A percentile compares a stretch with the other conserved stretches of the same genome.
These are phyloP conservation scores for Calvatia gigantea DNA, from an alignment of 768 basidiomycete genomes.

Conservation along the genomic window DNA sequence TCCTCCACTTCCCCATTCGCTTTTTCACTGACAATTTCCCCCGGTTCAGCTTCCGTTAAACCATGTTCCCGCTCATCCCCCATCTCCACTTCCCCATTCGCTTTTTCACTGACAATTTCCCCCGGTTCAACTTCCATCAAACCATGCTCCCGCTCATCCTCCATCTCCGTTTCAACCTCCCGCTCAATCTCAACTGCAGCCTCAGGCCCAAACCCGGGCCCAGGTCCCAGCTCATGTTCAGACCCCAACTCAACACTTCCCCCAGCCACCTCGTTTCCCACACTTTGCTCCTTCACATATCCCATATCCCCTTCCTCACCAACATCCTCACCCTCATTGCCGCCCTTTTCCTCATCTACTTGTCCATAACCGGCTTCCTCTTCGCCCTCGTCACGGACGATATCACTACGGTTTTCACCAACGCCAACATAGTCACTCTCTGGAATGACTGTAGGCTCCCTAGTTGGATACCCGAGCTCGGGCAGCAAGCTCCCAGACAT, in stretches of 20 bases:
- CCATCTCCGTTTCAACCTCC: background rate
- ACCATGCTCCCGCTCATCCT: background rate
- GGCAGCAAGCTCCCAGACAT: constrained; percentile 2
- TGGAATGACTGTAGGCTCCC: background rate
- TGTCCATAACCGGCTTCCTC: background rate
- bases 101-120: background rate
- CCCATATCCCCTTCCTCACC: background rate
- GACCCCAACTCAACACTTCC: background rate
- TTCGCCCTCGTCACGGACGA: no score
- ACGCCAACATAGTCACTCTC: no score
- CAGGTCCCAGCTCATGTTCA: background rate
- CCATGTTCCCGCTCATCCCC: background rate
- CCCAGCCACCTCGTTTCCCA: background rate
- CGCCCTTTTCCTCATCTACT: background rate
- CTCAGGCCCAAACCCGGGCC: background rate
- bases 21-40: background rate
- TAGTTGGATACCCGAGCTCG: constrained; percentile 7
- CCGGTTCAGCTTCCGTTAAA: background rate
- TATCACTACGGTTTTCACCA: no score
- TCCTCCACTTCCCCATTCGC: background rate
- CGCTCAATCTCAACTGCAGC: background rate
- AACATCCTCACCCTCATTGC: background rate
- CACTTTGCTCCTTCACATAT: no score
- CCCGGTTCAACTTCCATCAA: background rate
- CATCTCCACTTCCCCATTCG: background rate